phyloP scores from a whole-genome alignment of 208 protist genomes.

The Porcisia deanei region DNA sequence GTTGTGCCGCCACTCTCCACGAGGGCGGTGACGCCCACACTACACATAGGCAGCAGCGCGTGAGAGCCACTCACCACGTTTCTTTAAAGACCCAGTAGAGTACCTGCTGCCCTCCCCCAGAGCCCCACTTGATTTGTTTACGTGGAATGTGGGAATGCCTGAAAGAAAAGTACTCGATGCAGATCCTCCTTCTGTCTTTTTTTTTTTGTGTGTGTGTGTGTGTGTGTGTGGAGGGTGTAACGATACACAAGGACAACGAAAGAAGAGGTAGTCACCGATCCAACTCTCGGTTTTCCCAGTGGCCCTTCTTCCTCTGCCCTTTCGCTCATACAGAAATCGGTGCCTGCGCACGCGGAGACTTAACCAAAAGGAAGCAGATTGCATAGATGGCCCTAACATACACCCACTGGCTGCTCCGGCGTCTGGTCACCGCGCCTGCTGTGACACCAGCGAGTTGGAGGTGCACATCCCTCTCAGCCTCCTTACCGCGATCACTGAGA shows the following conservation, averaged over 20 bases:
- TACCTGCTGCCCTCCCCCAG: neutral
- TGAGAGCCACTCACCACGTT: neutral
- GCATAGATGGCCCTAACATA: neutral
- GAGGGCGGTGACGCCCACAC: neutral
- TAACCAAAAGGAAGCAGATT: neutral
- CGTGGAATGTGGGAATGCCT: neutral
- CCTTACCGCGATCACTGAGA: constrained; percentile 1
- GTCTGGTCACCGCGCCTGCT: neutral
- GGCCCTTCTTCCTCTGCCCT: neutral
- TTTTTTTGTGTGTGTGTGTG: neutral
- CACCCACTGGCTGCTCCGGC: neutral
- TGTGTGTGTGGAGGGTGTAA: neutral
- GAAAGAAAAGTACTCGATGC: neutral
- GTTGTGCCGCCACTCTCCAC: neutral
- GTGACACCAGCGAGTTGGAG: neutral
- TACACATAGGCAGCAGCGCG: neutral
- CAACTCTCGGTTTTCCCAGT: neutral
- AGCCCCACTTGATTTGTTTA: neutral
- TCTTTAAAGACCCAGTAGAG: neutral
- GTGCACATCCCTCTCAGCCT: neutral
- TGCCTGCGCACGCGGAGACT: neutral
- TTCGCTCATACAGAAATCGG: neutral
- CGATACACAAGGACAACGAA: neutral
- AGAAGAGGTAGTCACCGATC: neutral
- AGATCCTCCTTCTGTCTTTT: neutral